Conservation (phyloP, 331 rosid genomes). For the Pyracantha coccinea region DNA sequence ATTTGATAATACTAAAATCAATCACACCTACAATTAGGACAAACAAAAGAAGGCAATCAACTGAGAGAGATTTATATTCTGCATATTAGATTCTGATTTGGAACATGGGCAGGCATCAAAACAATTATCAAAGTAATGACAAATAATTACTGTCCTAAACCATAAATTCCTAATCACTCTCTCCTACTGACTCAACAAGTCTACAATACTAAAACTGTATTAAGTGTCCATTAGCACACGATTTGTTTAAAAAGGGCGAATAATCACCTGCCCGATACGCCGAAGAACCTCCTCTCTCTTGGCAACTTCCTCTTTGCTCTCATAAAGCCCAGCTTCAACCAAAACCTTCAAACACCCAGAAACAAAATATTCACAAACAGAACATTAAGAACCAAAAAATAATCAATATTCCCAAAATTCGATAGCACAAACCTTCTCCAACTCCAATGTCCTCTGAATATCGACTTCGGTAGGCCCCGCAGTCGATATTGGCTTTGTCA, state of each 20-base stretch:
- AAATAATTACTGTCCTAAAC: not conserved
- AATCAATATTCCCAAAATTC: not conserved
- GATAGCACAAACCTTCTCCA: conserved; percentile 45
- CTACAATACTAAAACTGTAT: not conserved
- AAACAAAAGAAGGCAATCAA: not conserved
- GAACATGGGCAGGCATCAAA: not conserved
- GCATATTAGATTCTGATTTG: not conserved
- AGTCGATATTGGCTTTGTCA: conserved; percentile 54
- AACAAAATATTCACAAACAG: not conserved
- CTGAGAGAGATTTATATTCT: not conserved
- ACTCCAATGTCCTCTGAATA: conserved; percentile 1
- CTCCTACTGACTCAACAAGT: not conserved
- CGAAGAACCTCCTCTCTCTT: conserved; percentile 58
- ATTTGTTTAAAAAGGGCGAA: not conserved
- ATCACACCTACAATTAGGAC: not conserved
- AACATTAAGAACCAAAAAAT: not conserved
- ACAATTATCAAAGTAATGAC: not conserved
- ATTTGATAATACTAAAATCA: not conserved
- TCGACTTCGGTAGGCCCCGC: conserved; percentile 19
- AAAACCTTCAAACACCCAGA: conserved; percentile 29
- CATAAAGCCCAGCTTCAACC: conserved; percentile 49
- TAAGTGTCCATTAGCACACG: not conserved
- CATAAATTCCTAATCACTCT: not conserved
- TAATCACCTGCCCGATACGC: conserved; percentile 42
- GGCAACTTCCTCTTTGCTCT: conserved; percentile 51